Evolutionary conservation across 2,329 filamentous ascomycete species (phyloP).

Genomic region (Beauveria brongniartii): DNA sequence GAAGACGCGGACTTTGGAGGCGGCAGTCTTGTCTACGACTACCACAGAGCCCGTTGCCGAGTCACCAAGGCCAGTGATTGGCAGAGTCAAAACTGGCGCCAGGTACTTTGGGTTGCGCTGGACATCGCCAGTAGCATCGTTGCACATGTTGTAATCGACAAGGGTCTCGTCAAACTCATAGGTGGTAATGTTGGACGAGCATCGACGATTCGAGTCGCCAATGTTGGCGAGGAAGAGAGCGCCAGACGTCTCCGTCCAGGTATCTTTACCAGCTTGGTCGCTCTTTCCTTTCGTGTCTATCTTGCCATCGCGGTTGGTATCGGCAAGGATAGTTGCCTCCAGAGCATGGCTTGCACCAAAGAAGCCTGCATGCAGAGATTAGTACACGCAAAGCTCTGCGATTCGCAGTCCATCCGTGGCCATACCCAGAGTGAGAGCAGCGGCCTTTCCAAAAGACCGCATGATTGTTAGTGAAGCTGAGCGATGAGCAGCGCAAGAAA

Average conservation of each 20-base stretch:
- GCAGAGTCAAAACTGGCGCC: conserved; percentile 24
- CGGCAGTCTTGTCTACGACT: conserved; percentile 10
- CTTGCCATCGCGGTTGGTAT: conserved; percentile 8
- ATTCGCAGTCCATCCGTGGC: neutral
- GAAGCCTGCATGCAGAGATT: neutral
- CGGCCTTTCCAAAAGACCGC: neutral
- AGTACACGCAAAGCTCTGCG: neutral
- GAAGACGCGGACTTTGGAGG: conserved; percentile 22
- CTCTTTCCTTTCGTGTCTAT: neutral
- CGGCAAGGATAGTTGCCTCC: neutral
- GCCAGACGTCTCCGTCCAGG: neutral
- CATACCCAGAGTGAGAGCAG: neutral
- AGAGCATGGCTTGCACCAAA: neutral
- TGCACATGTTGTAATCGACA: conserved; percentile 15
- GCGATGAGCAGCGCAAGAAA: neutral
- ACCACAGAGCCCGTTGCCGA: conserved; percentile 15
- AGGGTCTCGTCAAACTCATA: neutral
- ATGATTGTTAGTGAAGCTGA: neutral
- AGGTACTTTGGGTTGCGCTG: conserved; percentile 22
- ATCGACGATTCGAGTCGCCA: conserved; percentile 2
- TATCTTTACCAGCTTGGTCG: neutral
- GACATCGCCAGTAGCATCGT: conserved; percentile 27
- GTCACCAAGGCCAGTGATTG: conserved; percentile 14
- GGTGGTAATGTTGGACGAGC: neutral
- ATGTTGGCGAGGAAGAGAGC: conserved; percentile 7